A percentile compares a stretch with the other conserved stretches of the same genome.
Evolutionary conservation across 2,329 filamentous ascomycete genomes (phyloP).

Genomic region (Amphichorda felina): DNA sequence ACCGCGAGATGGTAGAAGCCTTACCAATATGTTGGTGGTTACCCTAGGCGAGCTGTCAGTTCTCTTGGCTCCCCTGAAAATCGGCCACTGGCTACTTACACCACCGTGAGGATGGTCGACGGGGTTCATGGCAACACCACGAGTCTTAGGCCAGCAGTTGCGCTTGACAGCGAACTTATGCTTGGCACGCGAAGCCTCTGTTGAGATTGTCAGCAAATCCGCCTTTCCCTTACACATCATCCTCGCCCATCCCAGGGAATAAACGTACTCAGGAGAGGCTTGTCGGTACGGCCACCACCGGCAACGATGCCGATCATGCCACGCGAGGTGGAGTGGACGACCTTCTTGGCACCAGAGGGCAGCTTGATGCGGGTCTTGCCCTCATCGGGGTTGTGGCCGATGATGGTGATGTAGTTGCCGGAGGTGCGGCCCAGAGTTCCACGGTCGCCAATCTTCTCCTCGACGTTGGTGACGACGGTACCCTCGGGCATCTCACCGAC

Average conservation of each 20-base stretch:
- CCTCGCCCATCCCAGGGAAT: neutral
- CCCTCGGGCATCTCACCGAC: conserved; percentile 92
- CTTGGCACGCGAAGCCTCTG: conserved; percentile 98
- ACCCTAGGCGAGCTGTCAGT: conserved; percentile 52
- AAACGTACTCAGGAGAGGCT: conserved; percentile 82
- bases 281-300: conserved; percentile 98
- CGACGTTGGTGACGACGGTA: conserved; percentile 98
- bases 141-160: conserved; percentile 99
- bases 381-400: conserved; percentile 96
- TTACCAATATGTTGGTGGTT: conserved; percentile 99
- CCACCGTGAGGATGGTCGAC: conserved; percentile 98
- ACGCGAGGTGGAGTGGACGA: conserved; percentile 80
- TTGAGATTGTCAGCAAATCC: conserved; percentile 8
- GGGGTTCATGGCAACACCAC: conserved; percentile 99
- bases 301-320: conserved; percentile 99
- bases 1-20: conserved; percentile 97
- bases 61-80: neutral
- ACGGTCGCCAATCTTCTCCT: conserved; percentile 97
- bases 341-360: conserved; percentile 97
- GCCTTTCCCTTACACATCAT: neutral
- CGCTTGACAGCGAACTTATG: conserved; percentile 99
- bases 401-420: conserved; percentile 97
- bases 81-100: conserved; percentile 35
- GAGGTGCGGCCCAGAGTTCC: conserved; percentile 93
- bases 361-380: conserved; percentile 99